phyloP scores from a whole-genome alignment of 257 asterid species.

The Nicotiana paniculata region DNA sequence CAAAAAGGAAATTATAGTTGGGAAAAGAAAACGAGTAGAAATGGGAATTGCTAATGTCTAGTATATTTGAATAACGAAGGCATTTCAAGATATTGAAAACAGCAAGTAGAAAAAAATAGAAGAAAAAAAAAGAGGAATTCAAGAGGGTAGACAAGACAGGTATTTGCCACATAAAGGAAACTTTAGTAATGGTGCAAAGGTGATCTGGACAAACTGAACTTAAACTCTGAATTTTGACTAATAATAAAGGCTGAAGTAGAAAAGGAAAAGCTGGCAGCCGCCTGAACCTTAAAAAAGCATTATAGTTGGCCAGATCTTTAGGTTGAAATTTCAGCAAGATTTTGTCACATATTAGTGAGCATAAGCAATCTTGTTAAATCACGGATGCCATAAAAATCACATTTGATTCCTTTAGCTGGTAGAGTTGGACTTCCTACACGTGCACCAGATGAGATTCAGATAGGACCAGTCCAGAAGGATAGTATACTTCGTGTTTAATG shows the following conservation, averaged over 20 bases:
- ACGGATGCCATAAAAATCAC: not conserved
- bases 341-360: not conserved
- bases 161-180: not conserved
- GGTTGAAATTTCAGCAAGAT: not conserved
- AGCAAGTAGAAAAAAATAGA: not conserved
- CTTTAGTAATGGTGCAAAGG: not conserved
- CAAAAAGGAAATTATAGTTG: not conserved
- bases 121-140: not conserved
- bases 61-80: not conserved
- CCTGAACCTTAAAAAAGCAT: not conserved
- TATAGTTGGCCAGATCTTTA: not conserved
- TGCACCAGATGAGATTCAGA: not conserved
- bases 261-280: not conserved
- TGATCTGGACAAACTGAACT: not conserved
- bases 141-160: not conserved
- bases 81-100: not conserved
- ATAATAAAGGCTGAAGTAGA: not conserved
- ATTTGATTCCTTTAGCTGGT: not conserved
- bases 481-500: not conserved
- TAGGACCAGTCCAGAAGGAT: not conserved
- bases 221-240: not conserved
- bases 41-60: not conserved
- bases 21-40: not conserved
- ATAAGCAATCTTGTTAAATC: not conserved
- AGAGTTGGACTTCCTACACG: not conserved